Percentiles rank a stretch among this genome's conserved stretches.
phyloP scores from a whole-genome alignment of 1,284 basidiomycete genomes.

The Malassezia psittaci region DNA sequence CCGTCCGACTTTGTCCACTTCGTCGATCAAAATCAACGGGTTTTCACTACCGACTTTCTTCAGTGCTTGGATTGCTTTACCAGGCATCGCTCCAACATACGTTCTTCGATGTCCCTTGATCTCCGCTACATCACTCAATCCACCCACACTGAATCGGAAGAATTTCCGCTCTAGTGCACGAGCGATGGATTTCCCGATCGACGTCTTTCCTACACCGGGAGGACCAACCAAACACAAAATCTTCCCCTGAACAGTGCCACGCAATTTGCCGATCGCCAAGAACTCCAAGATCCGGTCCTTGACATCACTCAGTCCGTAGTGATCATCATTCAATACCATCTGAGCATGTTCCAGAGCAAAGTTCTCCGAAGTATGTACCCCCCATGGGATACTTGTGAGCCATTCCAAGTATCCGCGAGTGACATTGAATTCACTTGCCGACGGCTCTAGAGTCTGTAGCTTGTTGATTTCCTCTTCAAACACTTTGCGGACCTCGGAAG shows the following conservation, averaged over 20 bases:
- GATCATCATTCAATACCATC: conserved; percentile 82
- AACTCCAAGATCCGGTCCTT: conserved; percentile 97
- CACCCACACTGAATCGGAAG: conserved; percentile 93
- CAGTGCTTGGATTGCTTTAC: conserved; percentile 93
- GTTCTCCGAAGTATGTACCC: conserved; percentile 85
- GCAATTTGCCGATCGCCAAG: conserved; percentile 89
- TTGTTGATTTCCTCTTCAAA: conserved; percentile 95
- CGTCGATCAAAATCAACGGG: conserved; percentile 80
- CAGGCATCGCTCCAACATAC: conserved; percentile 80
- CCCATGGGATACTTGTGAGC: conserved; percentile 83
- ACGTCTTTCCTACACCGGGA: conserved; percentile 92
- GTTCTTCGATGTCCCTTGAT: conserved; percentile 97
- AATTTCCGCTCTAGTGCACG: conserved; percentile 74
- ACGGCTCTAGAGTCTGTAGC: conserved; percentile 73
- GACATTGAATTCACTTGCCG: conserved; percentile 77
- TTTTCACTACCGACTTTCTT: conserved; percentile 96
- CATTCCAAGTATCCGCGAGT: conserved; percentile 53
- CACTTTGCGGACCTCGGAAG: conserved; percentile 78
- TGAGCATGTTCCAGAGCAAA: conserved; percentile 77
- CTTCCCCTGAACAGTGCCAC: conserved; percentile 94
- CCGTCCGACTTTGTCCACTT: conserved; percentile 96
- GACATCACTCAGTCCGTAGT: conserved; percentile 85
- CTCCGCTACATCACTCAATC: conserved; percentile 92
- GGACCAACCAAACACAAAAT: conserved; percentile 94
- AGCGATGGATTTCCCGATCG: conserved; percentile 76